A percentile compares a stretch with the other conserved stretches of the same genome.
Evolutionary conservation across 768 basidiomycete genomes (phyloP).

Genomic region (Termitomyces sp.): DNA sequence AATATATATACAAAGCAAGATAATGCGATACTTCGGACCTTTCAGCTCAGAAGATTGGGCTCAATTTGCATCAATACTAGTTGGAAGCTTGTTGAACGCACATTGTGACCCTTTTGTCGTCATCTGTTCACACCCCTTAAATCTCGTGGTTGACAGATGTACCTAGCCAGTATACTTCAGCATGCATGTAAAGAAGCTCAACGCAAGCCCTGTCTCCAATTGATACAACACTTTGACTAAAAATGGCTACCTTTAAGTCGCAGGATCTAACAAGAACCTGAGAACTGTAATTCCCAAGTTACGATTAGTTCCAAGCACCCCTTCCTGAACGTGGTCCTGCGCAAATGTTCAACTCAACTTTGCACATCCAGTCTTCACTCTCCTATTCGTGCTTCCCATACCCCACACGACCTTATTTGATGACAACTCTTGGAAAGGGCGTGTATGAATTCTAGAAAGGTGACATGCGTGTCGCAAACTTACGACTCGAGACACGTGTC

Average conservation of each 20-base stretch:
- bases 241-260: background rate
- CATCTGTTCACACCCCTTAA: background rate
- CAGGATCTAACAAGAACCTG: background rate
- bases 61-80: background rate
- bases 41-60: background rate
- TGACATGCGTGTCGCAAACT: slow-evolving; percentile 4
- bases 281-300: background rate
- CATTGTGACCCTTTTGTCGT: background rate
- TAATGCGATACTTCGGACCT: too few relatives aligned
- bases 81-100: background rate
- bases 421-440: background rate
- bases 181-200: background rate
- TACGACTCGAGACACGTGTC: slow-evolving; percentile 25
- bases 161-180: background rate
- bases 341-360: background rate
- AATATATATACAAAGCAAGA: background rate
- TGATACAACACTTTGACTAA: background rate
- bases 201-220: background rate
- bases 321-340: background rate
- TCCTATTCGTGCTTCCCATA: background rate
- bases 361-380: background rate
- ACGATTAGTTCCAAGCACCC: background rate
- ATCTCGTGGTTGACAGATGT: background rate
- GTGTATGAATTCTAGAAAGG: slow-evolving; percentile 8
- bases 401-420: background rate